phyloP scores from a whole-genome alignment of 2,329 filamentous ascomycete genomes.

The Ascocoryne sarcoides region DNA sequence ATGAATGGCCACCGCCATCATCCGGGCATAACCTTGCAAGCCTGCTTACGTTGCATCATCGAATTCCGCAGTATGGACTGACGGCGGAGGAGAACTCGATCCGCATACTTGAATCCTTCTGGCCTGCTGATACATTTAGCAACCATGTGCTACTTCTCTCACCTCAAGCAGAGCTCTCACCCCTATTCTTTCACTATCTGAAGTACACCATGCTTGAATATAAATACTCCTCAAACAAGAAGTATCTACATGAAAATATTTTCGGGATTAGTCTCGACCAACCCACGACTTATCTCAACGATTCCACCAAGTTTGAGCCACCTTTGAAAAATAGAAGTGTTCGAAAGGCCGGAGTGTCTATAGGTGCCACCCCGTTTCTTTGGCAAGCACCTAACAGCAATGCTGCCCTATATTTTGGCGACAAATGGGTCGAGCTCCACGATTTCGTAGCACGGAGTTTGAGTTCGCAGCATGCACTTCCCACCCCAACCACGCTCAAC shows the following conservation, averaged over 20 bases:
- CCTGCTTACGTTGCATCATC: slow-evolving; percentile 63
- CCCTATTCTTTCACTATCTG: slow-evolving; percentile 78
- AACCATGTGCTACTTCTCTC: slow-evolving; percentile 81
- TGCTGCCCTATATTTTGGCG: slow-evolving; percentile 72
- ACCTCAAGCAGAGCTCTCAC: slow-evolving; percentile 69
- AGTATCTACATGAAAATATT: slow-evolving; percentile 45
- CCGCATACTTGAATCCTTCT: slow-evolving; percentile 80
- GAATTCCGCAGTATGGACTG: slow-evolving; percentile 52
- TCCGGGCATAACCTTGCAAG: slow-evolving; percentile 33
- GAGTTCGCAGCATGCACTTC: slow-evolving; percentile 25
- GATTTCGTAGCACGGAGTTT: slow-evolving; percentile 53
- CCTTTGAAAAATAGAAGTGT: slow-evolving; percentile 32
- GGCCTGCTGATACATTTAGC: slow-evolving; percentile 54
- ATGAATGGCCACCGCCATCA: slow-evolving; percentile 55
- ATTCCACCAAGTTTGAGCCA: slow-evolving; percentile 43
- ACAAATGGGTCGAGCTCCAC: slow-evolving; percentile 82
- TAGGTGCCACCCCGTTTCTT: slow-evolving; percentile 44
- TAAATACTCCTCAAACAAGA: slow-evolving; percentile 52
- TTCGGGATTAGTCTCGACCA: slow-evolving; percentile 75
- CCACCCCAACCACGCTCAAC: slow-evolving; percentile 34
- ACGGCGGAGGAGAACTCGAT: slow-evolving; percentile 63
- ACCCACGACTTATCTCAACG: slow-evolving; percentile 56
- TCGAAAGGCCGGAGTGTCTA: not conserved
- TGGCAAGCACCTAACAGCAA: slow-evolving; percentile 82
- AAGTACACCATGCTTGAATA: slow-evolving; percentile 73